A percentile compares a stretch with the other conserved stretches of the same genome.
phyloP scores from a whole-genome alignment of 2,329 filamentous ascomycete species.

The Diaporthe nobilis region DNA sequence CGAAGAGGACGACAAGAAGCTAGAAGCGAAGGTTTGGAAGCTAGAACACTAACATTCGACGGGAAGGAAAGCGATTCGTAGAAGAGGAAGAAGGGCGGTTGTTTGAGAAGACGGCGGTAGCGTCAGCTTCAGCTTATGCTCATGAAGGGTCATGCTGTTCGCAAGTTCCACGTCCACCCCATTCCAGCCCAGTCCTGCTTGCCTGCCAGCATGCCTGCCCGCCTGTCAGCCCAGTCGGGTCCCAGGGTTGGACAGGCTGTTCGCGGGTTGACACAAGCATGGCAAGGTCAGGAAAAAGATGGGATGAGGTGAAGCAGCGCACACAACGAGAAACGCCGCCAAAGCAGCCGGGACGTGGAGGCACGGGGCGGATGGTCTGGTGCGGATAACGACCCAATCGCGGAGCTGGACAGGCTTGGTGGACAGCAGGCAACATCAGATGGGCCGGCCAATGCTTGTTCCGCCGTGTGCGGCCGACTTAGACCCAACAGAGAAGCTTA shows the following conservation, averaged over 20 bases:
- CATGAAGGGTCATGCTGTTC: not conserved
- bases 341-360: conserved; percentile 13
- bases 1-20: not conserved
- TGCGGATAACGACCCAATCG: conserved; percentile 30
- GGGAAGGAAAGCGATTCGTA: conserved; percentile 29
- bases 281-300: not conserved
- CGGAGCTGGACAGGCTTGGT: conserved; percentile 1
- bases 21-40: not conserved
- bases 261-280: not conserved
- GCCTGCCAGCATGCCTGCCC: not conserved
- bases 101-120: conserved; percentile 29
- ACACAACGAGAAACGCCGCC: conserved; percentile 17
- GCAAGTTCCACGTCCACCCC: not conserved
- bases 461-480: not conserved
- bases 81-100: conserved; percentile 17
- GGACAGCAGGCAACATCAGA: not conserved
- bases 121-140: not conserved
- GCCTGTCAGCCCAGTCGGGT: not conserved
- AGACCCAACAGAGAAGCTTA: conserved; percentile 25
- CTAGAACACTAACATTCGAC: conserved; percentile 24
- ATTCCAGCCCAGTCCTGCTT: not conserved
- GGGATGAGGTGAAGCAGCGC: conserved; percentile 22
- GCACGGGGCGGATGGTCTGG: conserved; percentile 29
- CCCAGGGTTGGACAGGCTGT: not conserved
- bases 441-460: conserved; percentile 19